These are phyloP conservation scores for Globisporangium alternatum DNA, from an alignment of 352 stramenopile genomes.

Conservation along the genomic window DNA sequence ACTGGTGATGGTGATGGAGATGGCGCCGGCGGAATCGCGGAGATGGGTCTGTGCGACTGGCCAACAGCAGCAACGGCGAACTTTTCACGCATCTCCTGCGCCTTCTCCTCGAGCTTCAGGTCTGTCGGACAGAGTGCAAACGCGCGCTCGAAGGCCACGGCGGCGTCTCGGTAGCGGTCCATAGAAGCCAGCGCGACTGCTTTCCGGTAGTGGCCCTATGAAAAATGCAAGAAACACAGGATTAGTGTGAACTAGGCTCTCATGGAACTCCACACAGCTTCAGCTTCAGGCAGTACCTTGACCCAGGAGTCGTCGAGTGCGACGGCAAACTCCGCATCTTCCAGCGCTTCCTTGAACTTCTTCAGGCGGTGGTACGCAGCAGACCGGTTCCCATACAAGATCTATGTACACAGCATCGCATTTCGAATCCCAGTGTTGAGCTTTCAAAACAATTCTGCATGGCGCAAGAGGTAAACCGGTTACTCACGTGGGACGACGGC, in stretches of 20 bases:
- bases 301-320: slow-evolving; percentile 71
- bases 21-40: slow-evolving; percentile 6
- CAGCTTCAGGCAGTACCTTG: slow-evolving; percentile 34
- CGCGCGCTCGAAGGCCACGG: slow-evolving; percentile 62
- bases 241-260: neutral
- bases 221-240: neutral
- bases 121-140: slow-evolving; percentile 70
- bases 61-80: neutral
- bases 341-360: slow-evolving; percentile 58
- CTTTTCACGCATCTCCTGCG: slow-evolving; percentile 56
- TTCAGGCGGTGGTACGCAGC: slow-evolving; percentile 72
- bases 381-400: slow-evolving; percentile 81
- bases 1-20: neutral
- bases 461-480: neutral
- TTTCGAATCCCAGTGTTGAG: neutral
- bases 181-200: slow-evolving; percentile 65
- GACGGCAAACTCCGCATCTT: slow-evolving; percentile 62
- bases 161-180: slow-evolving; percentile 60
- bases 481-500: slow-evolving; percentile 61
- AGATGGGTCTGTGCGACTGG: slow-evolving; percentile 13
- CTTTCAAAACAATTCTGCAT: neutral
- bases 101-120: slow-evolving; percentile 58
- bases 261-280: neutral
- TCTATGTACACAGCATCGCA: slow-evolving; percentile 28
- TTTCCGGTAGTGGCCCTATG: slow-evolving; percentile 73